Evolutionary conservation across 768 basidiomycete species (phyloP), one percentile per base, ranked within the genome.

Genomic region (Hericium erinaceus): DNA sequence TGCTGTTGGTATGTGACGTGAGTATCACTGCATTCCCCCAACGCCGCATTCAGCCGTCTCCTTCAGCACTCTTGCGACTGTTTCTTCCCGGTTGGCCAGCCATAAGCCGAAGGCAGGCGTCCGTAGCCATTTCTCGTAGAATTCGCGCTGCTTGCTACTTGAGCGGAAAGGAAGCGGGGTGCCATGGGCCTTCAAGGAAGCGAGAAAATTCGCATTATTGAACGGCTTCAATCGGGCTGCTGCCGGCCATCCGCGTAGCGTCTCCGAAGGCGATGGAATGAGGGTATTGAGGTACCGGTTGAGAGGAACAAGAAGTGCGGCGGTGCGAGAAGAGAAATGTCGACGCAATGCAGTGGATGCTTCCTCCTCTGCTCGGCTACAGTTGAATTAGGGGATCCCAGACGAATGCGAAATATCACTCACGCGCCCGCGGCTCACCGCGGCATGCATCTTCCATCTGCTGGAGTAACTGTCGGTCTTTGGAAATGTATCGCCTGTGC

Each of bases 251-350:
- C 78, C 68, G 37, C 66, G 62, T 46, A 79, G 72, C 3, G 59
- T 46, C 63, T 84, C 83, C 8, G 75, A 70, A 6, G 83, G 85
- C 18, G 83, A 78, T 58, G 91, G 90, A 68, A 94, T 91, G 51
- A 95, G 79, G 1, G 87, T 86, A 59, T 89, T 87, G 44, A 98
- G 83, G 74, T 98, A 98, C 62, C 95, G 82, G 64, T 95, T 86
- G 4, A 98, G 78, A 0, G 95, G 95, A 2, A 90, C 85, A 20
- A 98, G 80, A 60, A 98, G 77, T 55, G 86, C 86, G 18, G 87
- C 89, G 1, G 95, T 92, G 48, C 95, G 80, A 41, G 87, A 81
- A 55, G 83, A 83, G 68, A 98, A 92, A 66, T 98, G 92, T 49
- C 82, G 76, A 22, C 91, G 83, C 12, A 95, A 75, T 55, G 73